phyloP scores from a whole-genome alignment of 169 alveolate genomes.

The Plasmodium yoelii region DNA sequence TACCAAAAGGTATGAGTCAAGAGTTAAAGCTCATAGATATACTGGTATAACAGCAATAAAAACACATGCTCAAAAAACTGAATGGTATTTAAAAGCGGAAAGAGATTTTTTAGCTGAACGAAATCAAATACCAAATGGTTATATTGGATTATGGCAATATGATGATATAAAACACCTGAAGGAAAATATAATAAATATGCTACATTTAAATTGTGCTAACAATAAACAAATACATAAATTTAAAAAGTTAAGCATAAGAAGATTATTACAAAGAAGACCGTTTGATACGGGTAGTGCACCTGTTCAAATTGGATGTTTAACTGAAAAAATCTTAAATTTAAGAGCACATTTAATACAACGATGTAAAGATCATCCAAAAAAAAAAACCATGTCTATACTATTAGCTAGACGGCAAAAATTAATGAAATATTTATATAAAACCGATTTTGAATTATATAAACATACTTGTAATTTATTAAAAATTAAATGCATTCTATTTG shows the following conservation, averaged over 20 bases:
- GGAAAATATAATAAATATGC: conserved; percentile 77
- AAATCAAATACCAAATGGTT: conserved; percentile 86
- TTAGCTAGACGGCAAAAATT: conserved; percentile 86
- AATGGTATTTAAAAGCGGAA: conserved; percentile 90
- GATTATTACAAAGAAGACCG: conserved; percentile 86
- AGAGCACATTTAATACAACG: conserved; percentile 87
- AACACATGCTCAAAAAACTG: conserved; percentile 89
- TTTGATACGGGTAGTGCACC: conserved; percentile 87
- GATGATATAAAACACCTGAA: conserved; percentile 83
- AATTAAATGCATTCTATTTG: conserved; percentile 87
- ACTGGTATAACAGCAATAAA: conserved; percentile 88
- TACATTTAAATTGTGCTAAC: conserved; percentile 83
- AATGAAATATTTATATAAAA: conserved; percentile 88
- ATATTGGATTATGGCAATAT: conserved; percentile 86
- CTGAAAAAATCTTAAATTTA: conserved; percentile 89
- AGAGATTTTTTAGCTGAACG: conserved; percentile 89
- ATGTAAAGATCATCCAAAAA: conserved; percentile 87
- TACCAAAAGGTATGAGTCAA: conserved; percentile 80
- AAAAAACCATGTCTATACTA: conserved; percentile 87
- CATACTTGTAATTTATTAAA: conserved; percentile 87
- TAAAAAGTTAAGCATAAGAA: conserved; percentile 80
- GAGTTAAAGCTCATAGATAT: conserved; percentile 86
- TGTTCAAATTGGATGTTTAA: conserved; percentile 89
- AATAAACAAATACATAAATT: conserved; percentile 75
- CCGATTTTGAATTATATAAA: conserved; percentile 86